Conservation (phyloP, 2,329 filamentous ascomycete species). For the Phyllachora maydis region DNA sequence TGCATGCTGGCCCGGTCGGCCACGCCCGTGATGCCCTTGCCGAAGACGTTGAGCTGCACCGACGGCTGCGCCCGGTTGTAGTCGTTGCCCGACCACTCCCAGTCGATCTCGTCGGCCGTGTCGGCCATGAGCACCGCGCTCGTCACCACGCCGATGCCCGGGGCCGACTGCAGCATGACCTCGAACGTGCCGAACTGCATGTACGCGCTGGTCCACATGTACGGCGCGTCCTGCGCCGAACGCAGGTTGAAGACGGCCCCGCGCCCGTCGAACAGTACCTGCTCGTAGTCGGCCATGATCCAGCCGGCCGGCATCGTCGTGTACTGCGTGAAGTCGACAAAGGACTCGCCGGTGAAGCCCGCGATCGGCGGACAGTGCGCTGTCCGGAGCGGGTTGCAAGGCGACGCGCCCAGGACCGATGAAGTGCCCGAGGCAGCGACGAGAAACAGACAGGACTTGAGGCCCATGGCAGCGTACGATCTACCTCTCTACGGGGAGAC, state of each 20-base stretch:
- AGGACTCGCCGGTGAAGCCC: neutral
- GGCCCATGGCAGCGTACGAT: no score
- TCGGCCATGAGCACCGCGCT: slow-evolving; percentile 27
- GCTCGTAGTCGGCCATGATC: neutral
- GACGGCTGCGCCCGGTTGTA: slow-evolving; percentile 6
- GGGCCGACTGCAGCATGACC: slow-evolving; percentile 21
- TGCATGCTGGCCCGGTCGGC: slow-evolving; percentile 24
- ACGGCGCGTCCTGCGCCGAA: slow-evolving; percentile 19
- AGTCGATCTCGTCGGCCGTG: slow-evolving; percentile 31
- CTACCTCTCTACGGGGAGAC: no score
- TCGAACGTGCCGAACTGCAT: slow-evolving; percentile 30
- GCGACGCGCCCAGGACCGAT: no score
- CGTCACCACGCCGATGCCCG: slow-evolving; percentile 25
- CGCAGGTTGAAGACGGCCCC: neutral
- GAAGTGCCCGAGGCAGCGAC: no score
- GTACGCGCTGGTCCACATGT: slow-evolving; percentile 21
- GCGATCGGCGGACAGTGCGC: neutral
- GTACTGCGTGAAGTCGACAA: neutral
- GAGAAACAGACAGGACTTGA: no score
- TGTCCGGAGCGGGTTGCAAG: no score
- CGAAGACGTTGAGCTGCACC: slow-evolving; percentile 30
- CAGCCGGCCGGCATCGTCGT: neutral
- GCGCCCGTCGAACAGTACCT: neutral
- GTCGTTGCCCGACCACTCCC: slow-evolving; percentile 16
- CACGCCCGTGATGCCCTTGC: slow-evolving; percentile 29